Evolutionary conservation across 2,329 filamentous ascomycete genomes (phyloP).

Genomic region (Phoma sp.): DNA sequence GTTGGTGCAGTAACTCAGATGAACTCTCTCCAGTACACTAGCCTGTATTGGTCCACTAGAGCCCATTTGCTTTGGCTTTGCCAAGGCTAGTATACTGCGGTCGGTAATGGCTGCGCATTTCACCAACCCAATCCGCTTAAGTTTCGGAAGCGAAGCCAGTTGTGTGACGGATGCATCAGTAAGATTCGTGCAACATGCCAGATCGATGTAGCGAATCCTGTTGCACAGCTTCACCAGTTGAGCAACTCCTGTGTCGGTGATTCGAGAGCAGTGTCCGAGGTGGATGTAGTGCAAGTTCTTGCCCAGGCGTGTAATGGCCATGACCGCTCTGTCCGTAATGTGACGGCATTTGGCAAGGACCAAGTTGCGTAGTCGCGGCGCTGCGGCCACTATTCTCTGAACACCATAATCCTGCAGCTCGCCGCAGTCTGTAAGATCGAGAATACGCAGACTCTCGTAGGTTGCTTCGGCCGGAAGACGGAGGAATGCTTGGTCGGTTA

Average conservation of each 20-base stretch:
- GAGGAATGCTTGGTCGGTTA: conserved; percentile 89
- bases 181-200: conserved; percentile 90
- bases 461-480: conserved; percentile 71
- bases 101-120: conserved; percentile 94
- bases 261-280: conserved; percentile 88
- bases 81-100: conserved; percentile 83
- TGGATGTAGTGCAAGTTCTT: conserved; percentile 98
- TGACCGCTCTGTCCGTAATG: conserved; percentile 87
- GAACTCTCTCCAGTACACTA: conserved; percentile 85
- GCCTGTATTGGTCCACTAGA: conserved; percentile 65
- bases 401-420: conserved; percentile 87
- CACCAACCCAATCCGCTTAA: conserved; percentile 92
- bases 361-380: conserved; percentile 88
- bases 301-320: conserved; percentile 85
- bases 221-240: conserved; percentile 86
- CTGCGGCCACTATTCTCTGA: conserved; percentile 83
- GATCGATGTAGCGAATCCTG: conserved; percentile 93
- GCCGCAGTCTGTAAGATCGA: conserved; percentile 89
- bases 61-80: conserved; percentile 66
- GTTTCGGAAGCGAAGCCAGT: conserved; percentile 85
- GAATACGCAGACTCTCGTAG: conserved; percentile 88
- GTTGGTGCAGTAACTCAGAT: conserved; percentile 92
- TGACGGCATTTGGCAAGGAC: conserved; percentile 94
- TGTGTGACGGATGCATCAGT: conserved; percentile 87
- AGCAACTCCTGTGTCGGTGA: conserved; percentile 88